Evolutionary conservation across 768 basidiomycete species (phyloP).

Genomic region (Russula earlei): DNA sequence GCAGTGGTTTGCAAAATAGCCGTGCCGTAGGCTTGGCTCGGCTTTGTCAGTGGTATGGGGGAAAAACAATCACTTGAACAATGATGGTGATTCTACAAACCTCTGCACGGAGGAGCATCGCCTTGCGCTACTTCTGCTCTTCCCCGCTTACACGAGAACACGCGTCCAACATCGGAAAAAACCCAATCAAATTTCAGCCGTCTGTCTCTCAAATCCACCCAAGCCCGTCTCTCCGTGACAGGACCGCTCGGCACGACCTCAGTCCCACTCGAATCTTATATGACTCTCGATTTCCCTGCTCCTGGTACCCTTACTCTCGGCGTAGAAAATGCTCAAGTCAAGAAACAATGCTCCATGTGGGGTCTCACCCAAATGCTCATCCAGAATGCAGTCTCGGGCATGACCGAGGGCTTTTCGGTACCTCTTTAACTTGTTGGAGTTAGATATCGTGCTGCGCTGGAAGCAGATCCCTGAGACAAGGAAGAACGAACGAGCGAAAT

Average conservation of each 20-base stretch:
- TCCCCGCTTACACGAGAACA: conserved; percentile 13
- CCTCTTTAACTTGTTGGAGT: conserved; percentile 90
- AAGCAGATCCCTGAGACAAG: conserved; percentile 60
- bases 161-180: conserved; percentile 40
- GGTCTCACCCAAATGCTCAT: conserved; percentile 90
- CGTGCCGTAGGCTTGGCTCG: too few species aligned
- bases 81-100: conserved; percentile 5
- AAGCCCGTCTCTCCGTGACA: conserved; percentile 39
- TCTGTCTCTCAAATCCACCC: conserved; percentile 34
- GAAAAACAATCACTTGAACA: too few species aligned
- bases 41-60: too few species aligned
- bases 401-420: conserved; percentile 78
- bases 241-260: conserved; percentile 47
- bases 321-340: conserved; percentile 52
- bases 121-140: conserved; percentile 14
- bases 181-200: conserved; percentile 42
- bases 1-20: too few species aligned
- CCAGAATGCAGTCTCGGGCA: conserved; percentile 80
- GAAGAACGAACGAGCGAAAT: conserved; percentile 48
- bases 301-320: conserved; percentile 29
- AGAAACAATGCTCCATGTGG: conserved; percentile 86
- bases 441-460: conserved; percentile 82
- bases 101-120: neutral
- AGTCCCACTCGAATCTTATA: conserved; percentile 40
- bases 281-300: conserved; percentile 31